Percentiles rank a stretch among this genome's conserved stretches.
phyloP scores from a whole-genome alignment of 371 early-diverging fungal genomes.

The Blastocladiella emersonii region DNA sequence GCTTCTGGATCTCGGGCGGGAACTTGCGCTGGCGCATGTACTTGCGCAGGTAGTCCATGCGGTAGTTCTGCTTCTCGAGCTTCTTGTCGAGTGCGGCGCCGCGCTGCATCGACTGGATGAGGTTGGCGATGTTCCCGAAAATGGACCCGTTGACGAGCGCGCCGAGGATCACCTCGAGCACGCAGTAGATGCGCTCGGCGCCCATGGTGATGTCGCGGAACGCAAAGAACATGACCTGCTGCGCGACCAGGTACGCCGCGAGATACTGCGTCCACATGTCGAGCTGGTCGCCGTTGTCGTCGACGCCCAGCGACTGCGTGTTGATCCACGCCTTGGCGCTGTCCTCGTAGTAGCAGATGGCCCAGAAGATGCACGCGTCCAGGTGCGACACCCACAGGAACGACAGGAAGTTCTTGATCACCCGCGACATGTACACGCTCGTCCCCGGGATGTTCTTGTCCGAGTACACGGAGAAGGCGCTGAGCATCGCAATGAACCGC shows the following conservation, averaged over 20 bases:
- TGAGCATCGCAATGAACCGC: not conserved
- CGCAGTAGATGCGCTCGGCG: not conserved
- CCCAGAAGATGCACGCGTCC: constrained; percentile 2
- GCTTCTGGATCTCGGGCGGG: not conserved
- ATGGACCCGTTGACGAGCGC: not conserved
- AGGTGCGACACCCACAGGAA: not conserved
- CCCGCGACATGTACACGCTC: not conserved
- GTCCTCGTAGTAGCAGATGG: not conserved
- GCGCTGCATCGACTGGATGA: not conserved
- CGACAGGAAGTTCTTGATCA: constrained; percentile 1
- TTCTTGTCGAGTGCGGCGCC: not conserved
- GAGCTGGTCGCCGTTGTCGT: not conserved
- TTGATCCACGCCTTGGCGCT: not conserved
- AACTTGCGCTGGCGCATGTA: not conserved
- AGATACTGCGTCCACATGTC: not conserved
- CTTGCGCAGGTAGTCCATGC: not conserved
- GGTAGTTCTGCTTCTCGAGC: not conserved
- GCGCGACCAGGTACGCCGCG: not conserved
- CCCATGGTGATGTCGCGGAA: not conserved
- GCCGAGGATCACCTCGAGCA: not conserved
- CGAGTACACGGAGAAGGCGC: not conserved
- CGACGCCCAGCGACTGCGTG: not conserved
- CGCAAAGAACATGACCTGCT: not conserved
- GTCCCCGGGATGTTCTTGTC: not conserved
- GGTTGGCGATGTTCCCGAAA: not conserved